Conservation (phyloP, 1,284 basidiomycete genomes). For the Tilletiaria anomala region DNA sequence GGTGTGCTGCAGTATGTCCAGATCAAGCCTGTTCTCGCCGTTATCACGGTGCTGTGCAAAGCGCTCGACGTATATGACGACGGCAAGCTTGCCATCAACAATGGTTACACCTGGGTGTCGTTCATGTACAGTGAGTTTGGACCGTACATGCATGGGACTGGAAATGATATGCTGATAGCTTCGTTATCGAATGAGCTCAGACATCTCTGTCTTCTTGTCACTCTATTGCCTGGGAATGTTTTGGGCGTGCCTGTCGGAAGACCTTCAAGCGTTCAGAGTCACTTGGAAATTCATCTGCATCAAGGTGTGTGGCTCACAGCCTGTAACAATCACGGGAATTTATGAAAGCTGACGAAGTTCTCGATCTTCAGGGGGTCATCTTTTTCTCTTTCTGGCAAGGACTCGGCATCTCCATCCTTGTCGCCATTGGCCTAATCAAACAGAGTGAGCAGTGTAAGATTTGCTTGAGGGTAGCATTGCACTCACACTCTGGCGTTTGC, state of each 20-base stretch:
- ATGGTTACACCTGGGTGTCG: constrained; percentile 51
- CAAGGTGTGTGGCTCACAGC: constrained; percentile 50
- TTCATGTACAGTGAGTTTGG: constrained; percentile 52
- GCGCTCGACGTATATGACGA: constrained; percentile 75
- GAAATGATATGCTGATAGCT: too few relatives aligned
- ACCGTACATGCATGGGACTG: too few relatives aligned
- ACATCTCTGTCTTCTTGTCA: constrained; percentile 44
- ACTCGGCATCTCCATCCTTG: constrained; percentile 70
- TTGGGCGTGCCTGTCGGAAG: constrained; percentile 29
- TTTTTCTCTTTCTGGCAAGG: constrained; percentile 97
- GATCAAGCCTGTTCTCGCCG: constrained; percentile 77
- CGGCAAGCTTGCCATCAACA: constrained; percentile 63
- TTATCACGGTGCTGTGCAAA: constrained; percentile 73
- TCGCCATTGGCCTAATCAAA: constrained; percentile 61
- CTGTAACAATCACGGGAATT: not conserved
- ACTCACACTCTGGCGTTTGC: constrained; percentile 72
- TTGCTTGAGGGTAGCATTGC: too few relatives aligned
- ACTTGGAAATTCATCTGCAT: constrained; percentile 66
- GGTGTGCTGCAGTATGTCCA: constrained; percentile 96
- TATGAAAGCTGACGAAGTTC: not conserved
- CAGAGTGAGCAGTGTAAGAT: constrained; percentile 40
- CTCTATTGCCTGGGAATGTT: constrained; percentile 36
- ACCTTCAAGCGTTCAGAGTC: constrained; percentile 31
- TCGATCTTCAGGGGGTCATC: constrained; percentile 48
- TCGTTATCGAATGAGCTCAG: not conserved